These are phyloP conservation scores for Phytophthora nicotianae DNA, from an alignment of 352 stramenopile genomes.

Conservation along the genomic window DNA sequence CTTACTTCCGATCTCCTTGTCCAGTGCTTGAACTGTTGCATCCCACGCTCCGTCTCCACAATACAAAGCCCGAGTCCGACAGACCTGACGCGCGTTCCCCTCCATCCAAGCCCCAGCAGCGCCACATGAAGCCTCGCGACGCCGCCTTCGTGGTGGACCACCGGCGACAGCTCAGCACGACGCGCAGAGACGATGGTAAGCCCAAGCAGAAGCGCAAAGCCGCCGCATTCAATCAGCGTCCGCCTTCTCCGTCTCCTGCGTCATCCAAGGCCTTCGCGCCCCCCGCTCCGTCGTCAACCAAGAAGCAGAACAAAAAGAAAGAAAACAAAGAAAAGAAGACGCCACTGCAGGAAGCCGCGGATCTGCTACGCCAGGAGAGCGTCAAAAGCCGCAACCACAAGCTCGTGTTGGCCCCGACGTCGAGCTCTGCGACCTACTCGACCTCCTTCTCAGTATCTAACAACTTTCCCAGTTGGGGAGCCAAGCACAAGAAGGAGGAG, in stretches of 20 bases:
- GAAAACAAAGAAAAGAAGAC: slow-evolving; percentile 48
- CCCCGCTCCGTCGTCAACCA: neutral
- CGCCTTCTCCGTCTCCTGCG: neutral
- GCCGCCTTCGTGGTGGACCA: slow-evolving; percentile 49
- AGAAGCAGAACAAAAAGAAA: slow-evolving; percentile 32
- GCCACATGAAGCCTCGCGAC: slow-evolving; percentile 47
- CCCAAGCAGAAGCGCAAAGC: slow-evolving; percentile 38
- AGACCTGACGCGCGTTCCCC: neutral
- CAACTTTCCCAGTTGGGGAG: slow-evolving; percentile 44
- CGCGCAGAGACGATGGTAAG: slow-evolving; percentile 37
- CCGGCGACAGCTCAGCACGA: slow-evolving; percentile 32
- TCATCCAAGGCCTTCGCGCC: neutral
- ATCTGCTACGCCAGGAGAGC: slow-evolving; percentile 50
- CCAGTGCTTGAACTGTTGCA: slow-evolving; percentile 14
- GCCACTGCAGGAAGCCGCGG: slow-evolving; percentile 11
- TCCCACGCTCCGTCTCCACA: slow-evolving; percentile 24
- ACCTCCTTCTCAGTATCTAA: slow-evolving; percentile 23
- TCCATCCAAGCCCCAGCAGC: slow-evolving; percentile 1
- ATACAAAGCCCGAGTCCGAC: slow-evolving; percentile 14
- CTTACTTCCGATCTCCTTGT: slow-evolving; percentile 21
- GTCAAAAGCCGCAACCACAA: slow-evolving; percentile 80
- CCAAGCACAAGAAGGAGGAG: slow-evolving; percentile 30
- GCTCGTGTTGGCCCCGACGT: slow-evolving; percentile 52
- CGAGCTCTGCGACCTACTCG: slow-evolving; percentile 9
- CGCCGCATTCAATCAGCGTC: slow-evolving; percentile 4